Evolutionary conservation across 2,329 filamentous ascomycete genomes (phyloP), one percentile per base, ranked within the genome.

Genomic region (Dactylellina drechsleri): DNA sequence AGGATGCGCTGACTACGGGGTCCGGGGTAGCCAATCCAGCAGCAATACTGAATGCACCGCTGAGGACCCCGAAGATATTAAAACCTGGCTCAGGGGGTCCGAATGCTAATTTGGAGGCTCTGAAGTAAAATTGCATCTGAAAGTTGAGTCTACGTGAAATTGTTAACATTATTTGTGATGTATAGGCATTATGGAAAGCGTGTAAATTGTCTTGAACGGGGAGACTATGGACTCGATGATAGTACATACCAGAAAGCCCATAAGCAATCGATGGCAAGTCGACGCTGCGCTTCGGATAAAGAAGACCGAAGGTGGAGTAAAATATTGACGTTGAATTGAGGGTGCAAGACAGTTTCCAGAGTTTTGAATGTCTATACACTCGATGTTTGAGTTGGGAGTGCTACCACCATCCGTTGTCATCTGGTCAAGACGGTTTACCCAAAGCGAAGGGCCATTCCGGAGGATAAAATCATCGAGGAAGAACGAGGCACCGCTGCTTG

Each of bases 281-380:
- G 23, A 23, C 23, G 23, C 23, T 2, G 23, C 23, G 23, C 23
- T 23, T 43, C 62, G 56, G 23, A 74, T 57, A 16, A 62, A 67
- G 4, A 23, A 61, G 31, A 66, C 20, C 28, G 56, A 43, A 2
- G 70, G 70, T 1, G 70, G 70, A 7, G 56, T 74, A 20, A 74
- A 74, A 4, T 49, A 31, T 4, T 40, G 18, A 23, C 70, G 62
- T 3, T 31, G 61, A 20, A 66, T 60, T 59, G 50, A 54, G 5
- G 70, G 70, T 7, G 70, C 58, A 15, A 31, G 61, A 20, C 70
- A 74, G 52, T 67, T 74, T 47, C 61, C 56, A 15, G 68, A 50
- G 23, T 23, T 23, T 1, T 23, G 49, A 10, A 74, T 49, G 53
- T 74, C 57, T 40, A 49, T 58, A 31, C 70, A 74, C 8, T 62